phyloP scores from a whole-genome alignment of 164 flowering plant genomes.

The Dillenia turbinata region DNA sequence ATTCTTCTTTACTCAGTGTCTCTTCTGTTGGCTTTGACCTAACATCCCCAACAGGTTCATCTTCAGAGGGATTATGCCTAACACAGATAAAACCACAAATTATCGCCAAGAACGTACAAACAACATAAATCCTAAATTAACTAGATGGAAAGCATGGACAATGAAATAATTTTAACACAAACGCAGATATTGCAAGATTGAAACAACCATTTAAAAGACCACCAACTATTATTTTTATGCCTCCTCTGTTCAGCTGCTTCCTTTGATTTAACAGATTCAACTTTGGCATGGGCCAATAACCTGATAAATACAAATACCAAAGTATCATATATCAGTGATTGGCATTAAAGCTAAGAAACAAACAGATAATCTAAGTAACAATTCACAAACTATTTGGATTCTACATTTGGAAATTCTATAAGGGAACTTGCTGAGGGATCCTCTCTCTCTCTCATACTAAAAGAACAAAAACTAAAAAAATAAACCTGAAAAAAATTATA shows the following conservation, averaged over 20 bases:
- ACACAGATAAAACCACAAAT: not conserved
- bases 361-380: not conserved
- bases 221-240: slow-evolving; percentile 71
- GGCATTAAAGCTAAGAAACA: not conserved
- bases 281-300: slow-evolving; percentile 98
- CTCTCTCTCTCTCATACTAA: too few species aligned
- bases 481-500: not conserved
- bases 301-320: slow-evolving; percentile 32
- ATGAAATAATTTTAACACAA: too few species aligned
- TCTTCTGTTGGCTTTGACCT: slow-evolving; percentile 44
- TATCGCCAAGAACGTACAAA: too few species aligned
- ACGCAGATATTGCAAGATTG: not conserved
- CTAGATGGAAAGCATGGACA: too few species aligned
- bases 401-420: too few species aligned
- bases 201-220: slow-evolving; percentile 79
- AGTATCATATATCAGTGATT: not conserved
- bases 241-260: slow-evolving; percentile 76
- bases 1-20: slow-evolving; percentile 85
- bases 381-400: too few species aligned
- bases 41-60: slow-evolving; percentile 30
- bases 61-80: slow-evolving; percentile 58
- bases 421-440: too few species aligned
- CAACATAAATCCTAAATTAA: too few species aligned
- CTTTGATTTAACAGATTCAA: slow-evolving; percentile 81
- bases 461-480: not conserved